Evolutionary conservation across 1,284 basidiomycete genomes (phyloP), one percentile per base, ranked within the genome.

Genomic region (Pascua guehoae): DNA sequence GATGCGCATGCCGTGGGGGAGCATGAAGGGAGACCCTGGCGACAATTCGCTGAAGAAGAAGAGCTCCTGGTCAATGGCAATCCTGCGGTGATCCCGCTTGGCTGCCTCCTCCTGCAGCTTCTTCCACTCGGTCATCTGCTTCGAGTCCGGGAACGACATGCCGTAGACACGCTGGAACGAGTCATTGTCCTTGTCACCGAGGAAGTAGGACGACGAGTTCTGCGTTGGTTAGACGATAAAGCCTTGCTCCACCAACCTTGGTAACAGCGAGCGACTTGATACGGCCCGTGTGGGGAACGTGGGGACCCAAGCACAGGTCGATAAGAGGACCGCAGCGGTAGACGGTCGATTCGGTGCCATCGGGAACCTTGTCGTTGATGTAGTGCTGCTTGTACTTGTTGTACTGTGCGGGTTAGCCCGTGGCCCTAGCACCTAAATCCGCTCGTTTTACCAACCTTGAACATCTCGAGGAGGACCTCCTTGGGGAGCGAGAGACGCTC

Each of bases 311-410:
- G 74, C 96, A 99, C 47, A 99, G 83, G 79, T 99, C 96, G 59
- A 99, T 88, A 87, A 99, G 93, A 46, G 96, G 94, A 37, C 96
- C 96, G 75, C 96, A 98, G 54, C 94, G 90, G 81, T 98, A 99
- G 37, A 99, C 93, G 14, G 96, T 98, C 52, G 96, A 97, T 53
- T 89, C 92, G 15, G 91, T 90, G 63, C 95, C 95, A 75, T 99
- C 95, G 9, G 93, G 89, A 56, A 99, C 88, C 80, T 98, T 98
- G 66, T 86, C 85, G 74, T 95, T 85, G 72, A 99, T 98, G 73
- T 98, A 86, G 76, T 98, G 88, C 71, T 87, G 85, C 81, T 99
- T 99, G 82, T 97, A 99, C 78, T 94, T 96, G 83, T 98, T 99
- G 81, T 98, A 99, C 91, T 96, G 70, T 5, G n/a, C 10, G 12